Evolutionary conservation across 129 eudicot genomes (phyloP).

Genomic region (Heracleum sosnowskyi): DNA sequence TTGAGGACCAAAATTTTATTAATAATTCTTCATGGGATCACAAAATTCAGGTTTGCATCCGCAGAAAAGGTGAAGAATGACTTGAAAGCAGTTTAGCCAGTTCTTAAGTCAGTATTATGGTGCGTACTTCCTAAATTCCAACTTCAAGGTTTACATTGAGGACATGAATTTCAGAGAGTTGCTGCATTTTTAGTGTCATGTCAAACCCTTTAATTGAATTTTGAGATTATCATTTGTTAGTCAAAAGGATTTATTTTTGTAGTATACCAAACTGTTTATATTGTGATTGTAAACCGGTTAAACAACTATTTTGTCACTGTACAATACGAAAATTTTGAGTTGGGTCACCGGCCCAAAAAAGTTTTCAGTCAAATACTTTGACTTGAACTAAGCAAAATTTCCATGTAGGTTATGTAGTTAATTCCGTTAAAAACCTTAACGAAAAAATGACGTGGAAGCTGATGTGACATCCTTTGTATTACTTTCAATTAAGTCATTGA

Average conservation of each 20-base stretch:
- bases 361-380: too few relatives aligned
- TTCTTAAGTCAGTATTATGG: neutral
- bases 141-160: neutral
- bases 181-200: neutral
- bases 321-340: too few relatives aligned
- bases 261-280: too few relatives aligned
- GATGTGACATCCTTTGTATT: too few relatives aligned
- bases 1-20: conserved; percentile 35
- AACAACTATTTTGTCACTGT: too few relatives aligned
- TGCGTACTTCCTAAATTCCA: neutral
- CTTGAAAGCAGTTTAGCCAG: neutral
- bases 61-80: neutral
- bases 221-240: neutral
- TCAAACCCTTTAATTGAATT: neutral
- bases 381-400: too few relatives aligned
- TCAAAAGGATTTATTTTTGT: neutral
- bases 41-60: conserved; percentile 30
- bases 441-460: too few relatives aligned
- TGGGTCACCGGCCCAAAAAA: too few relatives aligned
- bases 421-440: too few relatives aligned
- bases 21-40: conserved; percentile 4
- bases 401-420: too few relatives aligned
- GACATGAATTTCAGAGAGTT: neutral
- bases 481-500: too few relatives aligned
- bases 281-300: too few relatives aligned